These are phyloP conservation scores for Daldinia eschscholtzii DNA, from an alignment of 2,329 filamentous ascomycete genomes.

Conservation along the genomic window DNA sequence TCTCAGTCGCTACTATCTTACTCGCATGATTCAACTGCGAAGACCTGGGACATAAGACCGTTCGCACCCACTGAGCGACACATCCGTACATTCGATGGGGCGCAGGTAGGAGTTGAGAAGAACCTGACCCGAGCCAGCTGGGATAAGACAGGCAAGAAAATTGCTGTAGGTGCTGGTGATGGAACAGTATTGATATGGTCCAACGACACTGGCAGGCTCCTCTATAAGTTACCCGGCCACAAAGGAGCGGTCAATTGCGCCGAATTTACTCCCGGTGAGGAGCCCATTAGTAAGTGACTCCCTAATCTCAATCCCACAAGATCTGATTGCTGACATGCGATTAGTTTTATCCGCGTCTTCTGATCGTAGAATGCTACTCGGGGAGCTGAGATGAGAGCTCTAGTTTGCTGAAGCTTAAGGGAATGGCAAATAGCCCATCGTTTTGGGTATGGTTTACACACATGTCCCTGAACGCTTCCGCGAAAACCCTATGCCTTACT, in stretches of 20 bases:
- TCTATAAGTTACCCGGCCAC: slow-evolving; percentile 96
- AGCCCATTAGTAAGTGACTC: slow-evolving; percentile 83
- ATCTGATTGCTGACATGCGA: slow-evolving; percentile 60
- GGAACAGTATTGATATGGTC: slow-evolving; percentile 95
- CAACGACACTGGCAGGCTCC: slow-evolving; percentile 84
- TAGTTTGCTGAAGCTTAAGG: slow-evolving; percentile 2
- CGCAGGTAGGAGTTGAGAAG: slow-evolving; percentile 86
- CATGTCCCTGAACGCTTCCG: too few species aligned
- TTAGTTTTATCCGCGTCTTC: slow-evolving; percentile 89
- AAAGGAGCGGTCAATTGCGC: slow-evolving; percentile 96
- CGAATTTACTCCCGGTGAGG: slow-evolving; percentile 85
- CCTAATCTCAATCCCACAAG: neutral
- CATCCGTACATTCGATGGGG: slow-evolving; percentile 92
- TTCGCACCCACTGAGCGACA: slow-evolving; percentile 91
- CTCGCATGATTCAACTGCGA: slow-evolving; percentile 91
- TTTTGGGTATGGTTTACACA: neutral
- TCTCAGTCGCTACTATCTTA: slow-evolving; percentile 91
- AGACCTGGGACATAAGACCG: slow-evolving; percentile 95
- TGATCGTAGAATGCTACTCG: slow-evolving; percentile 86
- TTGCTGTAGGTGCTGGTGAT: slow-evolving; percentile 90
- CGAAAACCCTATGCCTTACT: neutral
- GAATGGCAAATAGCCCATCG: slow-evolving; percentile 5
- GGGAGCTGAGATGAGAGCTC: slow-evolving; percentile 75
- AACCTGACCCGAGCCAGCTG: slow-evolving; percentile 92
- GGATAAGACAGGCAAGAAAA: slow-evolving; percentile 86